Percentiles rank a stretch among this genome's conserved stretches.
phyloP scores from a whole-genome alignment of 1,284 basidiomycete genomes.

The Apiotrichum siamense region DNA sequence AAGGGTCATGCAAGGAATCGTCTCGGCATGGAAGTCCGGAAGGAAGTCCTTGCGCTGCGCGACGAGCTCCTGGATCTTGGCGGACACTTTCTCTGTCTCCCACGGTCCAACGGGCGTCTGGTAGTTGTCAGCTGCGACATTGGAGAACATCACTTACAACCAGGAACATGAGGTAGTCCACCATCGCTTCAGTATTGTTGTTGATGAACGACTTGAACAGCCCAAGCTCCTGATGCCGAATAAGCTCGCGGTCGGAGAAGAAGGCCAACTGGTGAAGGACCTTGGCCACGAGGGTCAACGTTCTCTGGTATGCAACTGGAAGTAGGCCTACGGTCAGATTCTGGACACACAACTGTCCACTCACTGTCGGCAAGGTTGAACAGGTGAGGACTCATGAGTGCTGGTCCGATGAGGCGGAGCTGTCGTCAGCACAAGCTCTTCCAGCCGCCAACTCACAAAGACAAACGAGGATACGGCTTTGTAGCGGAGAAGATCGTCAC shows the following conservation, averaged over 20 bases:
- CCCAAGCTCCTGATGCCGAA: conserved; percentile 21
- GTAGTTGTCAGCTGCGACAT: not conserved
- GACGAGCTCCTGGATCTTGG: not conserved
- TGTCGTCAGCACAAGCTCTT: not conserved
- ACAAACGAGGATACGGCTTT: conserved; percentile 37
- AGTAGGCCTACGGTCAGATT: conserved; percentile 13
- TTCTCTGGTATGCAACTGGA: conserved; percentile 13
- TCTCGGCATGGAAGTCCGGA: conserved; percentile 9
- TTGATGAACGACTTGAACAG: conserved; percentile 22
- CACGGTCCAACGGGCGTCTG: conserved; percentile 9
- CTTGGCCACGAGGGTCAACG: conserved; percentile 27
- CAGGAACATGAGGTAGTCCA: conserved; percentile 23
- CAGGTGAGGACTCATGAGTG: conserved; percentile 31
- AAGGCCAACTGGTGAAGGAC: conserved; percentile 33
- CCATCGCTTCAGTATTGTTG: conserved; percentile 21
- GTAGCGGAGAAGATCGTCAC: conserved; percentile 20
- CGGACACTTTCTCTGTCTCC: not conserved
- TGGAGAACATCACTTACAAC: not conserved
- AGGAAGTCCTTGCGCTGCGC: conserved; percentile 11
- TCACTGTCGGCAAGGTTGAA: conserved; percentile 24
- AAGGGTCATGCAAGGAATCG: conserved; percentile 16
- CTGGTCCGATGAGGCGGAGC: conserved; percentile 35
- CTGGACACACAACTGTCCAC: not conserved
- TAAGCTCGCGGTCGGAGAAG: conserved; percentile 22
- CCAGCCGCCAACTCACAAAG: conserved; percentile 15